Evolutionary conservation across 306 rosid species (phyloP).

Genomic region (Fragaria vesca): DNA sequence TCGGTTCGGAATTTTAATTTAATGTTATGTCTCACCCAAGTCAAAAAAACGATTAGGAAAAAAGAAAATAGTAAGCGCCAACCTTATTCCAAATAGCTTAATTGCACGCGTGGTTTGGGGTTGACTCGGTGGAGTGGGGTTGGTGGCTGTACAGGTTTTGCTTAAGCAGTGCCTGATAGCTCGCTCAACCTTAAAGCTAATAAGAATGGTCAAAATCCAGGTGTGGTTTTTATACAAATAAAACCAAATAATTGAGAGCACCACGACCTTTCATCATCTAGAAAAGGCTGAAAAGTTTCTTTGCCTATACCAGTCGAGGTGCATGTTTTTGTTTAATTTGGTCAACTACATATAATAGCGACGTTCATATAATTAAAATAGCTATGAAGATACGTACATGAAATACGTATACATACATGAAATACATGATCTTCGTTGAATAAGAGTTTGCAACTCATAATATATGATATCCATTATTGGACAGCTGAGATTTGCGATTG

Average conservation of each 20-base stretch:
- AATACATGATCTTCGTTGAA: not conserved
- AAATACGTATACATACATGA: not conserved
- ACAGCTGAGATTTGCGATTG: not conserved
- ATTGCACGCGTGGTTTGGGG: conserved; percentile 4
- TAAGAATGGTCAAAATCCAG: not conserved
- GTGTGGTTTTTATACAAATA: not conserved
- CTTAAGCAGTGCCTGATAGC: not conserved
- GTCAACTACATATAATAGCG: not conserved
- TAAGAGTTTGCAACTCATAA: not conserved
- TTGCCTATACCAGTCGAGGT: not conserved
- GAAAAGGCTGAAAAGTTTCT: not conserved
- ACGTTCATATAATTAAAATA: not conserved
- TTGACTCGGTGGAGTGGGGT: not conserved
- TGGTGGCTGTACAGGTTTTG: not conserved
- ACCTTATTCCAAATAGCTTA: conserved; percentile 7
- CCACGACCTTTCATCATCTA: not conserved
- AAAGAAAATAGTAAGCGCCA: not conserved
- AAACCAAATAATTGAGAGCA: not conserved
- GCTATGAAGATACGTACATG: not conserved
- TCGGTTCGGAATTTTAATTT: not conserved
- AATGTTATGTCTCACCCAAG: not conserved
- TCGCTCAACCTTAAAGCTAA: not conserved
- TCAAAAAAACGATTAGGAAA: not conserved
- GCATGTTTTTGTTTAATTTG: not conserved
- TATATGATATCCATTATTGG: not conserved